Conservation (phyloP, 192 early-diverging fungal genomes). For the Backusella sp. region DNA sequence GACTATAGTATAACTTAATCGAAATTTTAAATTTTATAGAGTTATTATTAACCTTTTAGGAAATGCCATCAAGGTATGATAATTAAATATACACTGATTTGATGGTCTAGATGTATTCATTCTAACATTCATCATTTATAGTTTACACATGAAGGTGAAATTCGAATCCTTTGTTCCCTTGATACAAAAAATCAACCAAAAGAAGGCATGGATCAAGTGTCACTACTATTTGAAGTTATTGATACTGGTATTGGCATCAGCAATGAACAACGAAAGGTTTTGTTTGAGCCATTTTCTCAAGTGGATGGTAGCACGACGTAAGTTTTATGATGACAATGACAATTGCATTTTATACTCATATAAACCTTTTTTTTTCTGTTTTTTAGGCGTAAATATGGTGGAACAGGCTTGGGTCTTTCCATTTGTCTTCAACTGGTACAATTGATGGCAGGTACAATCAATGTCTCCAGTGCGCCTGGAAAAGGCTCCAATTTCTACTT, state of each 20-base stretch:
- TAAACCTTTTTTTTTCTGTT: background rate
- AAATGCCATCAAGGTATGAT: constrained; percentile 63
- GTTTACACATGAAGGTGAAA: constrained; percentile 59
- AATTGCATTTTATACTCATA: background rate
- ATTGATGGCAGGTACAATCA: constrained; percentile 59
- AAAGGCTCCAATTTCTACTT: constrained; percentile 53
- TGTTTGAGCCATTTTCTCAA: constrained; percentile 66
- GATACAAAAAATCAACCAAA: background rate
- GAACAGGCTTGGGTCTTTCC: constrained; percentile 61
- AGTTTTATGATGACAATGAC: constrained; percentile 10
- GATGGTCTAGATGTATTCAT: background rate
- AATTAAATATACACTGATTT: background rate
- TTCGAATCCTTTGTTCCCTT: constrained; percentile 50
- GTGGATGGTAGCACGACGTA: constrained; percentile 63
- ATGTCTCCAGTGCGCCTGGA: constrained; percentile 39
- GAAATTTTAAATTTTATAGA: background rate
- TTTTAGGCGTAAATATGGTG: constrained; percentile 57
- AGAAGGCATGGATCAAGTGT: constrained; percentile 17
- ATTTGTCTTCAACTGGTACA: constrained; percentile 59
- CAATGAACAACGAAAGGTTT: constrained; percentile 42
- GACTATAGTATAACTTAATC: too few relatives aligned
- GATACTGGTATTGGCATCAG: constrained; percentile 60
- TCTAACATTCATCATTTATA: background rate
- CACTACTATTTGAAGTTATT: constrained; percentile 39
- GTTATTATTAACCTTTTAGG: constrained; percentile 72